Conservation (phyloP, 768 basidiomycete genomes). For the Leucosporidium scottii region DNA sequence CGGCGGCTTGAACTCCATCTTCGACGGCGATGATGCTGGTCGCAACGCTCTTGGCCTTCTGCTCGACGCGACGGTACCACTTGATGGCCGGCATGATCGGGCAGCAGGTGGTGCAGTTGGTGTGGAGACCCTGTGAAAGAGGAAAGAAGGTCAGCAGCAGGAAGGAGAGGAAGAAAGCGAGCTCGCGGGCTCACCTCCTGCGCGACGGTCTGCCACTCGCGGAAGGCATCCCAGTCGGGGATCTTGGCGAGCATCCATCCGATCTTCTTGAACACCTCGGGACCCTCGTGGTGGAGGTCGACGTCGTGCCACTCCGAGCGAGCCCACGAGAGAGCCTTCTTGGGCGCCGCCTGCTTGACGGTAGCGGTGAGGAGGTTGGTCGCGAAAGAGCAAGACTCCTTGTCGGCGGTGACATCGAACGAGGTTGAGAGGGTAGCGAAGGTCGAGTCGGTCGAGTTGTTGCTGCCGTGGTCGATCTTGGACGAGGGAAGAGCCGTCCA, state of each 20-base stretch:
- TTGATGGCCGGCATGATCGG: conserved; percentile 66
- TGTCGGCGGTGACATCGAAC: conserved; percentile 51
- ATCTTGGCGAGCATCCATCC: conserved; percentile 85
- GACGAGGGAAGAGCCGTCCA: conserved; percentile 24
- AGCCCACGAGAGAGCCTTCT: conserved; percentile 58
- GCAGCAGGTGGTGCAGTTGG: conserved; percentile 51
- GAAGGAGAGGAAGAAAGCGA: background rate
- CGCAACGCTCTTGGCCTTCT: conserved; percentile 48
- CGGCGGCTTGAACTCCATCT: conserved; percentile 75
- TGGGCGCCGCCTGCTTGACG: conserved; percentile 57
- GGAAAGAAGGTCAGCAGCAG: background rate
- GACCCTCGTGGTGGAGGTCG: conserved; percentile 76
- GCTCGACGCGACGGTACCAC: conserved; percentile 48
- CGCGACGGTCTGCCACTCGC: conserved; percentile 62
- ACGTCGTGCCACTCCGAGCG: conserved; percentile 66
- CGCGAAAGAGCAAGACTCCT: conserved; percentile 64
- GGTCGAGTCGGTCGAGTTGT: background rate
- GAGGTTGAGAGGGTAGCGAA: conserved; percentile 50
- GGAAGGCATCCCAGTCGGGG: conserved; percentile 61
- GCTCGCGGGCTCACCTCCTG: conserved; percentile 35
- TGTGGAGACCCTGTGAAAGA: background rate
- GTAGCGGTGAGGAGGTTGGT: conserved; percentile 69
- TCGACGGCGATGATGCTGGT: conserved; percentile 62
- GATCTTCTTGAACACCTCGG: conserved; percentile 62
- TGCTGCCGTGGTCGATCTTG: conserved; percentile 23